These are phyloP conservation scores for Luzula sylvatica DNA, from an alignment of 176 grass and related monocot species.

Conservation along the genomic window DNA sequence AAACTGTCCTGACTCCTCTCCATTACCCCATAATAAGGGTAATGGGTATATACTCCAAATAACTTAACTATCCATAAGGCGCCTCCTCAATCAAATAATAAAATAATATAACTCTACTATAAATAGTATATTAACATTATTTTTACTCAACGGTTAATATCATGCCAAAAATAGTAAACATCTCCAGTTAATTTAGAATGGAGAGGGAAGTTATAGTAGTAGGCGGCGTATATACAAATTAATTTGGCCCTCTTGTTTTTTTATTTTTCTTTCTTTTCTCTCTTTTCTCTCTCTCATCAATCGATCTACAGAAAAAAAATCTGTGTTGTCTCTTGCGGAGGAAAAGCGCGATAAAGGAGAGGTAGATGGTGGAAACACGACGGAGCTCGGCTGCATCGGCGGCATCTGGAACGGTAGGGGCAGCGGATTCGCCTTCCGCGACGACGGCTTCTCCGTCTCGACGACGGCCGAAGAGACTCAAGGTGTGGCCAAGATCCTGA, in stretches of 20 bases:
- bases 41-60: too few relatives aligned
- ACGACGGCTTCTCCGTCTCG: conserved; percentile 11
- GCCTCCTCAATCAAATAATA: too few relatives aligned
- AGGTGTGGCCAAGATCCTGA: conserved; percentile 27
- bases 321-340: conserved; percentile 24
- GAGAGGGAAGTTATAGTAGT: conserved; percentile 5
- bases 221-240: conserved; percentile 11
- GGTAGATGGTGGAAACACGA: conserved; percentile 69
- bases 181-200: conserved; percentile 9
- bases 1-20: too few relatives aligned
- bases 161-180: too few relatives aligned
- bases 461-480: conserved; percentile 45
- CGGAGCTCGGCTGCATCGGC: conserved; percentile 34
- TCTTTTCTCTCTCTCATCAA: conserved; percentile 11
- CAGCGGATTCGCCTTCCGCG: background rate
- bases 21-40: too few relatives aligned
- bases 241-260: conserved; percentile 12
- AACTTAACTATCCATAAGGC: too few relatives aligned
- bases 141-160: too few relatives aligned
- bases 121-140: too few relatives aligned
- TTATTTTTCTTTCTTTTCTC: conserved; percentile 12
- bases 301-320: conserved; percentile 38
- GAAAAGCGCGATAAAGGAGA: conserved; percentile 30
- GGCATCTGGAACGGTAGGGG: background rate
- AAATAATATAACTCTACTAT: too few relatives aligned